Evolutionary conservation across 306 rosid genomes (phyloP), one percentile per base, ranked within the genome.

Genomic region (Cucumis melo): DNA sequence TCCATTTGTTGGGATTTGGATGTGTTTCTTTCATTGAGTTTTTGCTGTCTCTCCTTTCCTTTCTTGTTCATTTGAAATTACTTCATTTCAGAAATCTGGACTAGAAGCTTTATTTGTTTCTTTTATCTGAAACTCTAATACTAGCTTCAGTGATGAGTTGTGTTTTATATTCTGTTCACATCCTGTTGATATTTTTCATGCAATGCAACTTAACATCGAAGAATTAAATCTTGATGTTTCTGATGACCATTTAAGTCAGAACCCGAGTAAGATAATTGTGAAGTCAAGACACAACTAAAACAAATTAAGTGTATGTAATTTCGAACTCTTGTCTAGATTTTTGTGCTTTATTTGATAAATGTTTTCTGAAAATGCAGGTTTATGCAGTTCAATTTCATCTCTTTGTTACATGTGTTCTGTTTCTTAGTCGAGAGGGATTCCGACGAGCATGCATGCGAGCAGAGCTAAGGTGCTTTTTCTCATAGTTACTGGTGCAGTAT

Each of bases 361-460:
- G 16, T 64, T 51, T 62, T 24, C 63, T 36, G 56, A 58, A 14
- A 56, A 34, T 86, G 87, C 85, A 91, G 97, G 74, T 91, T 24
- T 93, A 93, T 76, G 98, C 96, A 42, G 96, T 93, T 79, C 98
- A 91, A 81, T 93, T 93, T 88, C 96, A 92, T 65, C 91, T 93
- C 34, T 87, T 93, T 77, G 91, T 91, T 78, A 91, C 96, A 21
- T 91, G 98, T 65, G 83, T 93, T 66, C 83, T 93, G 84, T 93
- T 93, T 84, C 96, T 93, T 74, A 93, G 98, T 59, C 92, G 98
- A 38, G 98, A 94, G 89, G 98, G 98, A 67, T 89, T 94, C 81
- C 91, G 95, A 64, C 87, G 97, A 72, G 98, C 97, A 56, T 91
- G 97, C 88, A 60, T 94, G 88, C 86, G 98, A 59, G 81, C 85